phyloP scores from a whole-genome alignment of 192 early-diverging fungal species.

The Entrophospora sp. region DNA sequence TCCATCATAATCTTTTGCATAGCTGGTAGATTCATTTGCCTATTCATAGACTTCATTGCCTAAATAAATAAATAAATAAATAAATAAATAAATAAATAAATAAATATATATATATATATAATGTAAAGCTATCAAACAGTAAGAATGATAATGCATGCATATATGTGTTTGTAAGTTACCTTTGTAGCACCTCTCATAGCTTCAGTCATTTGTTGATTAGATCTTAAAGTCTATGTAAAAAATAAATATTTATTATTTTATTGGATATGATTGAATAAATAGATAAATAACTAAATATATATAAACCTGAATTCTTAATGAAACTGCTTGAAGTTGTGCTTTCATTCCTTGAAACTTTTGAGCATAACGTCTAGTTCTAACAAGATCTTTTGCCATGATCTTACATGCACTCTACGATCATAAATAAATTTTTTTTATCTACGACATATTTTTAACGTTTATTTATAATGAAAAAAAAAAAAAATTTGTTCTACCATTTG shows the following conservation, averaged over 20 bases:
- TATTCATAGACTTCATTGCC: slow-evolving; percentile 97
- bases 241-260: background rate
- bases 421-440: background rate
- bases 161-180: slow-evolving; percentile 22
- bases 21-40: slow-evolving; percentile 84
- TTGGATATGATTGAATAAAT: background rate
- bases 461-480: background rate
- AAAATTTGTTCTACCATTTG: slow-evolving; percentile 63
- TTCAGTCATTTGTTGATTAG: slow-evolving; percentile 93
- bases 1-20: slow-evolving; percentile 97
- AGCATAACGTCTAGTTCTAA: slow-evolving; percentile 84
- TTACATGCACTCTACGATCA: slow-evolving; percentile 72
- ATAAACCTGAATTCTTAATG: slow-evolving; percentile 82
- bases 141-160: background rate
- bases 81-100: background rate
- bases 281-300: background rate
- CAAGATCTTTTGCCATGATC: slow-evolving; percentile 97
- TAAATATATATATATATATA: background rate
- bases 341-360: slow-evolving; percentile 97
- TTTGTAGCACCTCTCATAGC: slow-evolving; percentile 93
- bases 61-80: background rate
- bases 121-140: background rate
- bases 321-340: slow-evolving; percentile 86
- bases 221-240: slow-evolving; percentile 65
- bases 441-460: too few species aligned